Evolutionary conservation across 1,284 basidiomycete species (phyloP).

Genomic region (Ceratobasidium sp.): DNA sequence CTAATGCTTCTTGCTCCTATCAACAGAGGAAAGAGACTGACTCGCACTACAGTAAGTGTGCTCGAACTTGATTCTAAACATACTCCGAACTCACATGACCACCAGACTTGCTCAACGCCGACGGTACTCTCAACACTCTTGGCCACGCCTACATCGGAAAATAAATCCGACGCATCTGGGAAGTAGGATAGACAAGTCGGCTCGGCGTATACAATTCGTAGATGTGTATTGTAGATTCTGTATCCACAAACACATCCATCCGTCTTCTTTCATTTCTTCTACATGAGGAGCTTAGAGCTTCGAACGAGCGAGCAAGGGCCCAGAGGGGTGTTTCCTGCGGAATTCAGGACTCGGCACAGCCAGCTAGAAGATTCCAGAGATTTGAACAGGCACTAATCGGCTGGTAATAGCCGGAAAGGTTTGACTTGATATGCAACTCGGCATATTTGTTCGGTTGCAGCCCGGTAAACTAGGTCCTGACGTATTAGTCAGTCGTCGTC

Average conservation of each 20-base stretch:
- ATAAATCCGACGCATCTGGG: background rate
- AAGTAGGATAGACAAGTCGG: background rate
- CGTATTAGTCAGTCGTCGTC: too few relatives aligned
- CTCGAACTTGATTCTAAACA: background rate
- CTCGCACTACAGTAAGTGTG: background rate
- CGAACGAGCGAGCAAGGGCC: too few relatives aligned
- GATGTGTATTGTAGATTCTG: background rate
- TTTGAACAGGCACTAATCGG: too few relatives aligned
- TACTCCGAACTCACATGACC: background rate
- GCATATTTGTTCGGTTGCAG: too few relatives aligned
- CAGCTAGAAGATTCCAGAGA: too few relatives aligned
- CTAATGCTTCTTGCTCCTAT: background rate
- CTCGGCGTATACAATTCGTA: background rate
- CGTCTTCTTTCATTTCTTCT: background rate
- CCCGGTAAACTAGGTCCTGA: too few relatives aligned
- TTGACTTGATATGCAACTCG: too few relatives aligned
- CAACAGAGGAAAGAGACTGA: background rate
- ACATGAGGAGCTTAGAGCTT: too few relatives aligned
- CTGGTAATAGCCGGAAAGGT: too few relatives aligned
- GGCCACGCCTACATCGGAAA: slow-evolving; percentile 24
- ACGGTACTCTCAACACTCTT: slow-evolving; percentile 18
- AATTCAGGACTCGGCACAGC: too few relatives aligned
- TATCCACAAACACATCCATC: background rate
- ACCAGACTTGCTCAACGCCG: slow-evolving; percentile 26
- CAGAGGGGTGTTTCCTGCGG: too few relatives aligned